A percentile compares a stretch with the other conserved stretches of the same genome.
phyloP scores from a whole-genome alignment of 148 eudicot species.

The Rhododendron ovatum region DNA sequence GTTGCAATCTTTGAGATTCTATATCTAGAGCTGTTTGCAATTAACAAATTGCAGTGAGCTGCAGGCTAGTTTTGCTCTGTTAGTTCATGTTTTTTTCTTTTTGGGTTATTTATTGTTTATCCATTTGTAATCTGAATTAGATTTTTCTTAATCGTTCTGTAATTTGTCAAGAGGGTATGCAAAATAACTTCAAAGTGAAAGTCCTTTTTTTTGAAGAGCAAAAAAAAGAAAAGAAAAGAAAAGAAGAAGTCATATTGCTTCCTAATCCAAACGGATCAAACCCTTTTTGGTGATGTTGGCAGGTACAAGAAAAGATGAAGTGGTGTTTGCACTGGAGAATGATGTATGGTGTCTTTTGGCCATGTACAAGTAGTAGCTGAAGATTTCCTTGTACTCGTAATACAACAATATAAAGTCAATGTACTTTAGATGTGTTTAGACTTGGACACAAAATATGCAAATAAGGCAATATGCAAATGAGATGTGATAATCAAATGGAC shows the following conservation, averaged over 20 bases:
- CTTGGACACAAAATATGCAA: neutral
- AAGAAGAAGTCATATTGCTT: neutral
- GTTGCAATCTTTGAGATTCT: neutral
- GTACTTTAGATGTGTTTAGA: neutral
- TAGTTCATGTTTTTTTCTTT: neutral
- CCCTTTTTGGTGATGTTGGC: neutral
- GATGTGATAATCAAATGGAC: no score
- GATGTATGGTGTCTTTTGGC: neutral
- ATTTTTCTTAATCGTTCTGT: neutral
- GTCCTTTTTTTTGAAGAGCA: neutral
- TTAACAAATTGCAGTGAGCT: neutral
- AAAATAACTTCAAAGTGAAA: neutral
- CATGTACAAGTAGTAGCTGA: neutral
- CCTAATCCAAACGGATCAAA: neutral
- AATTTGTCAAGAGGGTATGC: neutral
- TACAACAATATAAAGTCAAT: neutral
- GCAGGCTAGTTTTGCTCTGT: neutral
- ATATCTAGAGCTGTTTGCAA: neutral
- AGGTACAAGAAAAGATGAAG: slow-evolving; percentile 13
- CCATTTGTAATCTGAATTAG: neutral
- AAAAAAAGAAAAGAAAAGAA: no score
- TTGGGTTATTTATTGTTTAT: no score
- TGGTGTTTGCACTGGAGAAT: neutral
- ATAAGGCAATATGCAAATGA: no score
- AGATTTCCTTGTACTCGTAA: neutral